These are phyloP conservation scores for Yamadazyma olivae DNA, from an alignment of 805 yeast genomes.

Conservation along the genomic window DNA sequence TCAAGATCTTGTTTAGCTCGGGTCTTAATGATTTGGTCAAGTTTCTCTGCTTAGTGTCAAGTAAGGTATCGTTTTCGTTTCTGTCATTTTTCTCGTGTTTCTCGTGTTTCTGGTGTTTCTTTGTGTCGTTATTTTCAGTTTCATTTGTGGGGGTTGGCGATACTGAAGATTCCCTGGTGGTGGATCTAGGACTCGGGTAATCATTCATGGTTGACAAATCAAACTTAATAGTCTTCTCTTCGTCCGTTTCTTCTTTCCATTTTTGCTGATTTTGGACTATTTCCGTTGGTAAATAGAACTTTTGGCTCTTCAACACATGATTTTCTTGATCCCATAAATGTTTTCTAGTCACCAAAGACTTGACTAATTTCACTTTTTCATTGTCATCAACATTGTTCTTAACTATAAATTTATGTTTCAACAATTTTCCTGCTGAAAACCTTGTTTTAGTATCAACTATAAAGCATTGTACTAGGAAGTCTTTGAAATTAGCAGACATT, in stretches of 20 bases:
- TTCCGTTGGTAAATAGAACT: constrained; percentile 38
- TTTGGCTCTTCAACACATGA: constrained; percentile 25
- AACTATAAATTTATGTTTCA: constrained; percentile 32
- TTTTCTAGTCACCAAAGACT: constrained; percentile 31
- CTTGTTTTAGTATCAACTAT: constrained; percentile 29
- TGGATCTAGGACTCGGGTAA: constrained; percentile 14
- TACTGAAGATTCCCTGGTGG: constrained; percentile 18
- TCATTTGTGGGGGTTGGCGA: constrained; percentile 13
- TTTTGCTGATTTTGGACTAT: constrained; percentile 28
- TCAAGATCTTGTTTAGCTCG: constrained; percentile 34
- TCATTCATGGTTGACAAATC: constrained; percentile 32
- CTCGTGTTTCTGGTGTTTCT: neutral
- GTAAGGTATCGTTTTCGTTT: constrained; percentile 8
- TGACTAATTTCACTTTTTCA: constrained; percentile 17
- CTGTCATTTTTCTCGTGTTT: neutral
- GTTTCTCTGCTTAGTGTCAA: constrained; percentile 17
- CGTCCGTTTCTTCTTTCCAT: constrained; percentile 18
- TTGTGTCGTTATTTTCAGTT: neutral
- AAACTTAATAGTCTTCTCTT: constrained; percentile 23
- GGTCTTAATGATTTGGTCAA: constrained; percentile 14
- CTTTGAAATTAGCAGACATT: constrained; percentile 23
- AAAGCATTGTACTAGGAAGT: constrained; percentile 34
- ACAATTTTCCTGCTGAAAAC: constrained; percentile 26
- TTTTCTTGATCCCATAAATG: constrained; percentile 39
- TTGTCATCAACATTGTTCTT: constrained; percentile 8